A percentile compares a stretch with the other conserved stretches of the same genome.
Conservation (phyloP, 495 filamentous ascomycete genomes). For the Tuber aestivum region DNA sequence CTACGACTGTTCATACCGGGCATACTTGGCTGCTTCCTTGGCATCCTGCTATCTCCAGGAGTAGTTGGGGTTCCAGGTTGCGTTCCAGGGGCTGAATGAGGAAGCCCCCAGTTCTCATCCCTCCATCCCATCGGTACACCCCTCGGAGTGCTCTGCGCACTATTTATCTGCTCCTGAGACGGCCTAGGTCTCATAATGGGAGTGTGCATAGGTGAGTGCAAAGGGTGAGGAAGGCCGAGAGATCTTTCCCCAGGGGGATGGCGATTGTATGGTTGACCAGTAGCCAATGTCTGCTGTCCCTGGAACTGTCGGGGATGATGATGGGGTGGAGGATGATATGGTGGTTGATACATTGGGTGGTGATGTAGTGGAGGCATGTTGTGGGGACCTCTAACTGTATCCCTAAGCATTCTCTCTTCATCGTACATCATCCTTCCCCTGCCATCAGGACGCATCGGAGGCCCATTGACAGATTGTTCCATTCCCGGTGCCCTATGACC, state of each 20-base stretch:
- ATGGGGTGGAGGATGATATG: slow-evolving; percentile 20
- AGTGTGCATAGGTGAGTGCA: slow-evolving; percentile 37
- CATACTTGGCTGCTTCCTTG: slow-evolving; percentile 32
- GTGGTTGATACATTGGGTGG: slow-evolving; percentile 26
- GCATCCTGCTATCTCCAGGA: slow-evolving; percentile 19
- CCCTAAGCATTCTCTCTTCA: slow-evolving; percentile 35
- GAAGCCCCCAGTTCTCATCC: slow-evolving; percentile 17
- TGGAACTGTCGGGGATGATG: slow-evolving; percentile 12
- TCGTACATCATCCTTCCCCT: slow-evolving; percentile 29
- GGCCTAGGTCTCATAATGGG: slow-evolving; percentile 33
- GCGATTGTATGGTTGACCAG: slow-evolving; percentile 15
- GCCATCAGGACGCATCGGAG: slow-evolving; percentile 22
- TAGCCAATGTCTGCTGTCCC: slow-evolving; percentile 20
- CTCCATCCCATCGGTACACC: slow-evolving; percentile 42
- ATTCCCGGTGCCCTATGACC: slow-evolving; percentile 22
- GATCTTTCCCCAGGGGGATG: slow-evolving; percentile 13
- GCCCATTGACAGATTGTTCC: slow-evolving; percentile 17
- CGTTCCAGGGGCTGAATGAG: slow-evolving; percentile 33
- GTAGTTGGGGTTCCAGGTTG: slow-evolving; percentile 33
- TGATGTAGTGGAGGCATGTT: slow-evolving; percentile 25
- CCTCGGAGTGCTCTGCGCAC: slow-evolving; percentile 24
- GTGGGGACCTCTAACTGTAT: slow-evolving; percentile 37
- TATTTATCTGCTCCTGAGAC: slow-evolving; percentile 32
- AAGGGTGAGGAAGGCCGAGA: slow-evolving; percentile 32
- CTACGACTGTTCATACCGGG: slow-evolving; percentile 31